These are phyloP conservation scores for Citrullus mucosospermus DNA, from an alignment of 306 rosid genomes.

Conservation along the genomic window DNA sequence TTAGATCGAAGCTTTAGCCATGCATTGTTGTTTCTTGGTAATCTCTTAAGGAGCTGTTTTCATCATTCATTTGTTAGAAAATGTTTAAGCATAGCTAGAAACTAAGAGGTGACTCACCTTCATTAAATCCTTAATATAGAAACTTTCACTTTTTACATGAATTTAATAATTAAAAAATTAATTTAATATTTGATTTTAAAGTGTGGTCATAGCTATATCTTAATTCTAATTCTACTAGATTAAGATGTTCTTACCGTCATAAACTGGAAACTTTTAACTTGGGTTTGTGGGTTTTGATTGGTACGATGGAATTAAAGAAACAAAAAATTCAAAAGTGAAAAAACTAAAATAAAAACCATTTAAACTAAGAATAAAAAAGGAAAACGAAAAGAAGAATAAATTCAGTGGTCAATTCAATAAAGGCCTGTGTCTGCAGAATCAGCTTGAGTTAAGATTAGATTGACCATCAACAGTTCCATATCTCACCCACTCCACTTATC, in stretches of 20 bases:
- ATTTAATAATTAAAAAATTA: too few species aligned
- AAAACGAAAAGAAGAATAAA: not conserved
- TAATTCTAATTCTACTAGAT: not conserved
- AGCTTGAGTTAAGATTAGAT: not conserved
- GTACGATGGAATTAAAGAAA: not conserved
- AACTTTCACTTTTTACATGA: too few species aligned
- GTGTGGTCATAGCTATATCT: too few species aligned
- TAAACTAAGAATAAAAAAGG: not conserved
- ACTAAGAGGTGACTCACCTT: too few species aligned
- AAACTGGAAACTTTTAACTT: not conserved
- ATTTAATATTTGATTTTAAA: too few species aligned
- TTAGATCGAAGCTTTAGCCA: not conserved
- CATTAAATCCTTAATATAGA: too few species aligned
- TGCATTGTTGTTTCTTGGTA: not conserved
- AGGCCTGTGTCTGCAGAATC: not conserved
- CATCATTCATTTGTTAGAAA: too few species aligned
- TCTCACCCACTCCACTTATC: not conserved
- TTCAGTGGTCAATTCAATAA: not conserved
- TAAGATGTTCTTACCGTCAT: not conserved
- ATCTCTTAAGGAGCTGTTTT: not conserved
- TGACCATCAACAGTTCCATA: constrained; percentile 1
- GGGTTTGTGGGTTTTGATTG: not conserved
- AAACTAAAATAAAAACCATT: not conserved
- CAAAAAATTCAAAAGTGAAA: not conserved
- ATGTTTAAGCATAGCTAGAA: too few species aligned